Evolutionary conservation across 176 grass and related monocot genomes (phyloP), one percentile per base, ranked within the genome.

Genomic region (Bonia amplexicaulis): DNA sequence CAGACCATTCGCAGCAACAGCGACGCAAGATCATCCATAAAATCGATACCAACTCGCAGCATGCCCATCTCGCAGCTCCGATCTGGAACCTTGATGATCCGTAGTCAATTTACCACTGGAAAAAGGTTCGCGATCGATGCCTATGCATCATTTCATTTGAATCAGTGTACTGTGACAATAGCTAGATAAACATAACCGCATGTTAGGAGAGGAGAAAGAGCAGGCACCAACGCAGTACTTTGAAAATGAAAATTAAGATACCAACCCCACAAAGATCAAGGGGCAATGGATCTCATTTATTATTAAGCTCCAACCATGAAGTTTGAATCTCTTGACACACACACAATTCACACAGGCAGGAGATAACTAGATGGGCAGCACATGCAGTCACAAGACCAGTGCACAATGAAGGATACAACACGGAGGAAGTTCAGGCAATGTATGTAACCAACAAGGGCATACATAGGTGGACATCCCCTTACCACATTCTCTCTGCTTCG

Each of bases 261-360:
- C 10, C 2, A 65, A 39, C 15, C 76, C 76, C 59, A 80, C 76
- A 80, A 41, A 53, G 70, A 89, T 60, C 68, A 80, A 52, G 62
- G 75, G 61, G 40, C 4, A 11, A 57, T 74, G 22, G 26, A 26
- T 58, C 52, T 19, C 52, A 37, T 68, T 89, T 84, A 81, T 89
- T 89, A 2, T 29, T 65, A 47, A 63, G 57, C 46, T 79, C 53
- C 39, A 31, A 73, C 47, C n/a, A 81, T 60, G 80, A 58, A 47
- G 69, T 49, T 15, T 45, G 23, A 16, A 41, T 26, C 65, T 37
- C 23, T 59, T 39, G 48, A 81, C 61, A 37, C 72, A 27, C 2
- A 68, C 16, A 76, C 12, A 81, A 87, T 70, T 25, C 51, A 45
- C 39, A 57, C 49, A 59, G 22, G 25, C 52, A 31, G 6, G 22